phyloP scores from a whole-genome alignment of 2,329 filamentous ascomycete genomes.

The Penicillium polonicum region DNA sequence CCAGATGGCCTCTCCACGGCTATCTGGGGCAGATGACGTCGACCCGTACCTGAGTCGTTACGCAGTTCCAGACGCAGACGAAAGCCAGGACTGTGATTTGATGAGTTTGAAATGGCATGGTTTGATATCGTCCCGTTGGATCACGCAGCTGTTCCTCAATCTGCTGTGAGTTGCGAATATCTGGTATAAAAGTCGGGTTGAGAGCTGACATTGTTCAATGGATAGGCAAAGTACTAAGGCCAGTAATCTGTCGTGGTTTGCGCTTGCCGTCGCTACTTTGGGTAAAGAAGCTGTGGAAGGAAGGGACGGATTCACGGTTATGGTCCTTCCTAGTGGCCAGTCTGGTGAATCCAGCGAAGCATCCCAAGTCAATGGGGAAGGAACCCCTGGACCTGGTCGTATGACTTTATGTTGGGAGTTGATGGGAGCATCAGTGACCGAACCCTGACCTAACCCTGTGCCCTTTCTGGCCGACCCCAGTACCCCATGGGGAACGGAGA shows the following conservation, averaged over 20 bases:
- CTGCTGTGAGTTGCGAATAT: slow-evolving; percentile 35
- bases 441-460: slow-evolving; percentile 10
- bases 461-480: neutral
- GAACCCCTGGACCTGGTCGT: neutral
- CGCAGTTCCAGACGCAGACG: slow-evolving; percentile 34
- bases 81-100: slow-evolving; percentile 25
- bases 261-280: slow-evolving; percentile 34
- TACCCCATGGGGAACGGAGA: neutral
- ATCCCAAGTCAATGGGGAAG: neutral
- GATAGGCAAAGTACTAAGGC: slow-evolving; percentile 19
- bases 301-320: slow-evolving; percentile 42
- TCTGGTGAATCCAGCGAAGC: neutral
- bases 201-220: slow-evolving; percentile 17
- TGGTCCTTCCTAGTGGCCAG: slow-evolving; percentile 19
- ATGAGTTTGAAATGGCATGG: slow-evolving; percentile 46
- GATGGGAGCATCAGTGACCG: slow-evolving; percentile 31
- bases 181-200: neutral
- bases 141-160: slow-evolving; percentile 36
- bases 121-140: slow-evolving; percentile 42
- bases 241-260: slow-evolving; percentile 32
- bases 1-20: slow-evolving; percentile 43
- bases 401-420: slow-evolving; percentile 42
- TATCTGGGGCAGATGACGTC: slow-evolving; percentile 38
- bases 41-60: slow-evolving; percentile 49
- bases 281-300: slow-evolving; percentile 40